Evolutionary conservation across 768 basidiomycete genomes (phyloP).

Genomic region (Lentinula raphanica): DNA sequence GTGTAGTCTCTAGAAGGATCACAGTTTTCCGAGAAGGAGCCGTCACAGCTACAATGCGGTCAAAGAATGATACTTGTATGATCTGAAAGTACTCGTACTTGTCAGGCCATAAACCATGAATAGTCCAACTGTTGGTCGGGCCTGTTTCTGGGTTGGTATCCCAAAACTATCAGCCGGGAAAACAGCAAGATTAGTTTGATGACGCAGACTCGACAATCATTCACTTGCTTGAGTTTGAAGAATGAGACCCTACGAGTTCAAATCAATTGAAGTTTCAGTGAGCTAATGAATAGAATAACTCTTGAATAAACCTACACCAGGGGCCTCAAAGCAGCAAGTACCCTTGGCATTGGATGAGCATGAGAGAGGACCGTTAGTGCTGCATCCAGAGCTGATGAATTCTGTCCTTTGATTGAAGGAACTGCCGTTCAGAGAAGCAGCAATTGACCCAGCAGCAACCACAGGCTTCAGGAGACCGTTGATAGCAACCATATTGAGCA

Average conservation of each 20-base stretch:
- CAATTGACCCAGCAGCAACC: neutral
- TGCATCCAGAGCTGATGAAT: constrained; percentile 44
- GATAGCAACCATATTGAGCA: neutral
- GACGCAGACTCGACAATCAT: neutral
- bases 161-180: constrained; percentile 51
- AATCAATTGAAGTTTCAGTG: neutral
- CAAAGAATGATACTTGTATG: neutral
- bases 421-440: neutral
- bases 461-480: neutral
- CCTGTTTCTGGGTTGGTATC: constrained; percentile 60
- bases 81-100: constrained; percentile 30
- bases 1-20: constrained; percentile 44
- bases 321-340: constrained; percentile 62
- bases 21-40: constrained; percentile 32
- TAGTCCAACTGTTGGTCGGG: constrained; percentile 66
- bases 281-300: neutral
- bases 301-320: constrained; percentile 42
- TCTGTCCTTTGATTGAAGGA: constrained; percentile 6
- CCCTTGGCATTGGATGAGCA: constrained; percentile 44
- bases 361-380: constrained; percentile 41
- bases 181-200: neutral
- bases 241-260: constrained; percentile 58
- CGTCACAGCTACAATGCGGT: constrained; percentile 46
- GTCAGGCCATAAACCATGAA: constrained; percentile 71
- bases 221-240: constrained; percentile 45